These are phyloP conservation scores for Aspergillus viridinutans DNA, from an alignment of 2,329 filamentous ascomycete species.

Conservation along the genomic window DNA sequence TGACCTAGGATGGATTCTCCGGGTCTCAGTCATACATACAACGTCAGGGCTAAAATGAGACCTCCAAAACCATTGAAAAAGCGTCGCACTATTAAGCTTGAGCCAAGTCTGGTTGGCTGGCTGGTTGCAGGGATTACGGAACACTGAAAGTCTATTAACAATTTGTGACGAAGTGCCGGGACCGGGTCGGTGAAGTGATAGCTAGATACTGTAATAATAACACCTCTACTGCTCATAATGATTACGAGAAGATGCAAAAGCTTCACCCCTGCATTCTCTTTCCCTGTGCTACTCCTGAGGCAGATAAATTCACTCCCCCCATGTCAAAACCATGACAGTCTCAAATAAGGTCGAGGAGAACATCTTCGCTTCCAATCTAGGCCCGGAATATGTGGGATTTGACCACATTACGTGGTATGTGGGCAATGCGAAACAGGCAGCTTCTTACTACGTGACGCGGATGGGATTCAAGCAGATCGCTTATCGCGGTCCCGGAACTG, in stretches of 20 bases:
- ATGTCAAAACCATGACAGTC: conserved; percentile 2
- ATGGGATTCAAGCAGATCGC: conserved; percentile 78
- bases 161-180: not conserved
- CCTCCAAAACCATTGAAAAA: not conserved
- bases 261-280: not conserved
- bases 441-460: conserved; percentile 75
- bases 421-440: conserved; percentile 88
- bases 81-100: not conserved
- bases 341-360: conserved; percentile 1
- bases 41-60: not conserved
- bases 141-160: not conserved
- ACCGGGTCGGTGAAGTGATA: not conserved
- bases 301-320: not conserved
- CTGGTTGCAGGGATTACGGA: not conserved
- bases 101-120: not conserved
- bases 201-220: not conserved
- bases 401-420: conserved; percentile 92
- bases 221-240: not conserved
- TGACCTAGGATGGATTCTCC: not conserved
- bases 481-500: conserved; percentile 81
- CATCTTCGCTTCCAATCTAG: conserved; percentile 19
- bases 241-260: not conserved
- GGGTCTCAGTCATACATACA: not conserved
- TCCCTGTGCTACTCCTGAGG: not conserved
- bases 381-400: conserved; percentile 57